Evolutionary conservation across 2,329 filamentous ascomycete species (phyloP).

Genomic region (Sarocladiaceae sp.): DNA sequence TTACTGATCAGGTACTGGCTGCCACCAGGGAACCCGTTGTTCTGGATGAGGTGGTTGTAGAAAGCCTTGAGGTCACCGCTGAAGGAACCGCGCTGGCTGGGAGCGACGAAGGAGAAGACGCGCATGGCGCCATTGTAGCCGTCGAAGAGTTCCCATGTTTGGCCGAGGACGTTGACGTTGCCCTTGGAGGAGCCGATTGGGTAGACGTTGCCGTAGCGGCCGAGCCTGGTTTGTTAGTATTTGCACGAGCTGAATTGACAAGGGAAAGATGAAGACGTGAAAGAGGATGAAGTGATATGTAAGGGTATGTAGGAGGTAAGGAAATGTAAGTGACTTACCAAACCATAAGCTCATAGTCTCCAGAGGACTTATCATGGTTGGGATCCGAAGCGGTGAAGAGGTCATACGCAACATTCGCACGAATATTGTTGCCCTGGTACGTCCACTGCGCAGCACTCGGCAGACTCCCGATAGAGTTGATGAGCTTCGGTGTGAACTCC

Average conservation of each 20-base stretch:
- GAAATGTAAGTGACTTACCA: slow-evolving; percentile 33
- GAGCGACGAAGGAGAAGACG: slow-evolving; percentile 43
- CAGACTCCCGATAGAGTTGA: slow-evolving; percentile 28
- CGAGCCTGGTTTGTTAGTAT: slow-evolving; percentile 16
- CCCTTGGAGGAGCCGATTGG: slow-evolving; percentile 38
- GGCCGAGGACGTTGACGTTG: slow-evolving; percentile 47
- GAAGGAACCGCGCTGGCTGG: slow-evolving; percentile 42
- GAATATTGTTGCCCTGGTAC: slow-evolving; percentile 24
- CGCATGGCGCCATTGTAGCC: slow-evolving; percentile 52
- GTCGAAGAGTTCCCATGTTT: slow-evolving; percentile 50
- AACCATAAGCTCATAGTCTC: slow-evolving; percentile 62
- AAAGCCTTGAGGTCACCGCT: slow-evolving; percentile 53
- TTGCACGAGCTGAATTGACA: background rate
- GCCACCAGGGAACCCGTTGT: slow-evolving; percentile 40
- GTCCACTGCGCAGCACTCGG: slow-evolving; percentile 28
- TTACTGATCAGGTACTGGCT: slow-evolving; percentile 44
- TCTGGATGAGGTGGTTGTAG: slow-evolving; percentile 46
- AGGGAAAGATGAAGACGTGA: too few relatives aligned
- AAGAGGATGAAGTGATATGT: too few relatives aligned
- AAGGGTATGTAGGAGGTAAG: too few relatives aligned
- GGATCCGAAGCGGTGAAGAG: slow-evolving; percentile 47
- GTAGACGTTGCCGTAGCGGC: slow-evolving; percentile 14
- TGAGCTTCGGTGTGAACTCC: slow-evolving; percentile 17
- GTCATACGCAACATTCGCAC: slow-evolving; percentile 57
- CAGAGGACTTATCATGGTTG: slow-evolving; percentile 26